Evolutionary conservation across 106 monocot genomes (phyloP).

Genomic region (Dioscorea zingiberensis): DNA sequence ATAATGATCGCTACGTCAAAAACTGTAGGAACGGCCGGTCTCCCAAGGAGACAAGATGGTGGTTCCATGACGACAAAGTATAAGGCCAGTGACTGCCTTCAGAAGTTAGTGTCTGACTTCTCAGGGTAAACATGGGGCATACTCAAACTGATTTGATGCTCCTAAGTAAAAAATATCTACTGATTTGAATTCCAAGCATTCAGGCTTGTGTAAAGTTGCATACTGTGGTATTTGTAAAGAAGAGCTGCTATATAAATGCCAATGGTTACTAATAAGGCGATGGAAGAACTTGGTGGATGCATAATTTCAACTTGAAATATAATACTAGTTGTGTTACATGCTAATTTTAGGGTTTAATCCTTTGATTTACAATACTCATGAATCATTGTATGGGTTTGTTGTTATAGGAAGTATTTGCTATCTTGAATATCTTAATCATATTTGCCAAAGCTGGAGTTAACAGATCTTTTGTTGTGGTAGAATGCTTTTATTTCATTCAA

Average conservation of each 20-base stretch:
- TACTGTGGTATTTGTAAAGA: constrained; percentile 9
- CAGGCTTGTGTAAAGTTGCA: background rate
- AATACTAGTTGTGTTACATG: background rate
- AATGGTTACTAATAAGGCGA: background rate
- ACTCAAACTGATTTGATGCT: no score
- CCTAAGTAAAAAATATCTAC: background rate
- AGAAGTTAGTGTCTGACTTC: no score
- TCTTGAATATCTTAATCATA: no score
- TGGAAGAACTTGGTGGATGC: background rate
- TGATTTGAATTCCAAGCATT: background rate
- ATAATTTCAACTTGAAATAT: background rate
- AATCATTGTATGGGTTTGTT: no score
- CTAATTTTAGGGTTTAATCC: background rate
- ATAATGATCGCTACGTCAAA: constrained; percentile 39
- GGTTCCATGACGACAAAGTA: constrained; percentile 48
- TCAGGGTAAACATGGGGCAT: no score
- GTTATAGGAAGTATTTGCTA: no score
- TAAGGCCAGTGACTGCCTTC: background rate
- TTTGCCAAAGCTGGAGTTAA: no score
- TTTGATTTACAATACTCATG: no score
- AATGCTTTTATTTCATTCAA: no score
- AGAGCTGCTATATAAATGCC: background rate
- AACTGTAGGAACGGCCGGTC: constrained; percentile 37
- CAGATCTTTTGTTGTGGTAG: no score
- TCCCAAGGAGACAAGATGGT: constrained; percentile 47